Conservation (phyloP, 768 basidiomycete species). For the Pleurotus tuber-regium region DNA sequence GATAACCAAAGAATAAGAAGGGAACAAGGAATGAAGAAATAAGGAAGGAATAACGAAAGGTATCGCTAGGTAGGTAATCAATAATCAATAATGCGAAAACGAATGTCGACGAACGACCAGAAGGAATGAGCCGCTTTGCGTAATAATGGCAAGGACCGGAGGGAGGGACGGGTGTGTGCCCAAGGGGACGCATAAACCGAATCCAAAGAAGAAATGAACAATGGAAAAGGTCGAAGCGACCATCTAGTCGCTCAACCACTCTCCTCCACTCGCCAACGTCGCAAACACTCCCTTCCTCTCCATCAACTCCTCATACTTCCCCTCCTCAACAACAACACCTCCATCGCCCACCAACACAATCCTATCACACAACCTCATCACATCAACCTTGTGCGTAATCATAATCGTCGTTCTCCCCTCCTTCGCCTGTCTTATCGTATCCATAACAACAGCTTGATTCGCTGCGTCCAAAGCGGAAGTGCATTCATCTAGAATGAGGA, state of each 20-base stretch:
- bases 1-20: constrained; percentile 9
- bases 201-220: constrained; percentile 12
- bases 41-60: not conserved
- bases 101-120: too few species aligned
- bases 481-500: constrained; percentile 92
- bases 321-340: constrained; percentile 79
- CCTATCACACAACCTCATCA: constrained; percentile 92
- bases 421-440: constrained; percentile 65
- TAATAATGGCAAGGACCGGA: too few species aligned
- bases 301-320: constrained; percentile 70
- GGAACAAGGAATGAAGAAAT: constrained; percentile 1
- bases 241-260: constrained; percentile 34
- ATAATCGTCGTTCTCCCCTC: constrained; percentile 81
- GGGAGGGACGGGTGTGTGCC: constrained; percentile 1
- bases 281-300: constrained; percentile 70
- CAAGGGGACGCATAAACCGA: not conserved
- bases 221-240: constrained; percentile 12
- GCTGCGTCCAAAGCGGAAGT: constrained; percentile 87
- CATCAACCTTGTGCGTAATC: constrained; percentile 88
- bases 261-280: constrained; percentile 74
- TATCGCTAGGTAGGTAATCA: not conserved
- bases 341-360: constrained; percentile 78
- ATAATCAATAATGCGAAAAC: too few species aligned
- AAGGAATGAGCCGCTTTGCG: too few species aligned
- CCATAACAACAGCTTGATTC: constrained; percentile 81